Evolutionary conservation across 306 rosid genomes (phyloP).

Genomic region (Trifolium repens): DNA sequence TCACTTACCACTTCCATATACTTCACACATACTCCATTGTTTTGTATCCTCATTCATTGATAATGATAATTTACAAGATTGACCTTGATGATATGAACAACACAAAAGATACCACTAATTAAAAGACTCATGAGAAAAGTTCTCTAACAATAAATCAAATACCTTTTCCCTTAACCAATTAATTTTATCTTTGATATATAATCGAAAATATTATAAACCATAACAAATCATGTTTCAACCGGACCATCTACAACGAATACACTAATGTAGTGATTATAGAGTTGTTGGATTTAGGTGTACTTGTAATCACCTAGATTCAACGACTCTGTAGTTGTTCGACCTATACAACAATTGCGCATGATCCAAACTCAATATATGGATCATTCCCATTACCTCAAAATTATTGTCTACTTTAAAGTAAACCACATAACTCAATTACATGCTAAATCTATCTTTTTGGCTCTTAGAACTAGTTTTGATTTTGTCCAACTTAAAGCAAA

Average conservation of each 20-base stretch:
- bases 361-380: not conserved
- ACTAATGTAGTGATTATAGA: not conserved
- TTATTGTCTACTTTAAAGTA: not conserved
- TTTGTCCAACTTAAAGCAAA: not conserved
- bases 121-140: conserved; percentile 36
- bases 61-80: conserved; percentile 46
- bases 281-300: not conserved
- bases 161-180: not conserved
- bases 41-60: conserved; percentile 49
- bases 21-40: conserved; percentile 39
- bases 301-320: not conserved
- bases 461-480: not conserved
- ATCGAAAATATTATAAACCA: not conserved
- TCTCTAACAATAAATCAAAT: conserved; percentile 19
- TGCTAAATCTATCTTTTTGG: not conserved
- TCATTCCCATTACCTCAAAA: not conserved
- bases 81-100: conserved; percentile 49
- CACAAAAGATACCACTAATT: conserved; percentile 40
- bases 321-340: not conserved
- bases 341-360: not conserved
- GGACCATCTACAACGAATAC: not conserved
- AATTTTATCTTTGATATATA: not conserved
- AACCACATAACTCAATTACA: not conserved
- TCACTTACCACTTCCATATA: conserved; percentile 46
- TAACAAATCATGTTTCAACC: not conserved